Evolutionary conservation across 2,329 filamentous ascomycete species (phyloP).

Genomic region (Ascochyta pisi): DNA sequence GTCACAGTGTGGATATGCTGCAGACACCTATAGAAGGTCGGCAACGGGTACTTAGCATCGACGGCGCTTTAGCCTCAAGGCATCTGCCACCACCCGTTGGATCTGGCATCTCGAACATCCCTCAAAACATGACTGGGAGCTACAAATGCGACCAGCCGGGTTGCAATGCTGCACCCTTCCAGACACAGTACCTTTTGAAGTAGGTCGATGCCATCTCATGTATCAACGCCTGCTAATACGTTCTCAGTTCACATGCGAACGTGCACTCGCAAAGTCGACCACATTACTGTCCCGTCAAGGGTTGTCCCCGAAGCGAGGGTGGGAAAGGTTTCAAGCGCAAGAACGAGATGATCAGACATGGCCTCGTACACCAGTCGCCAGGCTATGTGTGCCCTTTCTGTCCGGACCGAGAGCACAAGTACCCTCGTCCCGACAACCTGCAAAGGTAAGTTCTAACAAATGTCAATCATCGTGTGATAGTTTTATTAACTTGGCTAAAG

Average conservation of each 20-base stretch:
- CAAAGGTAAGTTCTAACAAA: constrained; percentile 70
- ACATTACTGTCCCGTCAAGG: constrained; percentile 67
- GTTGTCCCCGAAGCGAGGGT: constrained; percentile 65
- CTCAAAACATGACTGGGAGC: constrained; percentile 36
- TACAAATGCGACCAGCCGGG: constrained; percentile 65
- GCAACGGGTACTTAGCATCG: constrained; percentile 40
- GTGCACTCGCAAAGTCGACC: constrained; percentile 69
- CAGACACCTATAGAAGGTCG: constrained; percentile 38
- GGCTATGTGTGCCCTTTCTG: constrained; percentile 98
- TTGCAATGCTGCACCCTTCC: constrained; percentile 76
- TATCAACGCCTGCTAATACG: neutral
- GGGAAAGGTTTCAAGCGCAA: constrained; percentile 73
- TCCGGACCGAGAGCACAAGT: constrained; percentile 89
- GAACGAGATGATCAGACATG: constrained; percentile 76
- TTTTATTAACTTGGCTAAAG: constrained; percentile 54
- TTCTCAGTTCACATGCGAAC: constrained; percentile 71
- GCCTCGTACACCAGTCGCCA: constrained; percentile 90
- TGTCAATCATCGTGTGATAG: neutral
- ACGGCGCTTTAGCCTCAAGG: constrained; percentile 37
- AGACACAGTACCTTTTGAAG: constrained; percentile 79
- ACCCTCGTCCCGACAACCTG: constrained; percentile 93
- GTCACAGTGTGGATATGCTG: constrained; percentile 39
- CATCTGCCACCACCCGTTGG: constrained; percentile 42
- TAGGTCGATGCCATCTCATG: constrained; percentile 45
- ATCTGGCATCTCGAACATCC: constrained; percentile 40